Base-by-base conservation (phyloP, 2,329 filamentous ascomycete species). In the Mariannaea sp. region DNA sequence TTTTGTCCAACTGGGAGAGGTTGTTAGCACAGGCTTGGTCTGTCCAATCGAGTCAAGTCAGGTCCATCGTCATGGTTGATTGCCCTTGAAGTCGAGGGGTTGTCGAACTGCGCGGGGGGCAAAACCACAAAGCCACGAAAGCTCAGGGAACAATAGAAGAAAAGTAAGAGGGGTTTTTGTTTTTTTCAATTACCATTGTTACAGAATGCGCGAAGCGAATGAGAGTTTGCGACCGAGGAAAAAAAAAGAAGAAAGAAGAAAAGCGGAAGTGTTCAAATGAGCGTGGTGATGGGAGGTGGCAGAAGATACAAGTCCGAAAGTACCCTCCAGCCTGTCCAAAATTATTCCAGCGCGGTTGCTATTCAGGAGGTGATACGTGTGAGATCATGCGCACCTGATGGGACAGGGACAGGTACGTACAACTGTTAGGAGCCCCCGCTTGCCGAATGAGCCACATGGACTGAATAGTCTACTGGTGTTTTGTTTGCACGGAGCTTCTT, bases 1-100 rank as follows among this genome's bases (percentile, higher is more conserved):
- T 83, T 85, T 90, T 92, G 83, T 96, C 94, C 77, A 97, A 89
- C 94, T 99, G 73, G n/a, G 12, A 44, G 40, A 49, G 22, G 19
- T n/a, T 16, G 43, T 36, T 38, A 39, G 55, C 14, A 30, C n/a
- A n/a, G n/a, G n/a, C n/a, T n/a, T n/a, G n/a, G n/a, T 30, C 13
- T n/a, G 13, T 30, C n/a, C n/a, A n/a, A n/a, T n/a, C n/a, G n/a
- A n/a, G 29, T 30, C 22, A 24, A 64, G 56, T 49, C 30, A 48
- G 53, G 20, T 22, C 9, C 26, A 33, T 42, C 22, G 20, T 47
- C 36, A 44, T 26, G 46, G 40, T 26, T n/a, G n/a, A n/a, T n/a
- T n/a, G n/a, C n/a, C n/a, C 20, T 38, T 41, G 47, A 40, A 43
- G 39, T 22, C 45, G 52, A 50, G 52, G 36, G 48, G 58, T 70